Conservation (phyloP, 163 green algal species). For the Volvox carteri region DNA sequence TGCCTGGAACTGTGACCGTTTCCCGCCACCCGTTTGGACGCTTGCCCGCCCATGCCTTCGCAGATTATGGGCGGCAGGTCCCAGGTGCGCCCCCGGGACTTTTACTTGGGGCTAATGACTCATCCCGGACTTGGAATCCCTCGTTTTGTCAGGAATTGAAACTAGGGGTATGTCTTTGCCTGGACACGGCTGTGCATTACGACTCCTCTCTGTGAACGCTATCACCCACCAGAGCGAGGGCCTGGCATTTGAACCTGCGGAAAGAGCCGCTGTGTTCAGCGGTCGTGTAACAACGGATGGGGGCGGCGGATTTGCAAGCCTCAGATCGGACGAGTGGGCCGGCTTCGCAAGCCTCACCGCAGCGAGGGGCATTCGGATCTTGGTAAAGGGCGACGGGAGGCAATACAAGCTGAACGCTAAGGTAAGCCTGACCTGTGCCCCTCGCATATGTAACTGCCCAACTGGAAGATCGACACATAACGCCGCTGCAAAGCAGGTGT, state of each 20-base stretch:
- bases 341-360: background rate
- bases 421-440: background rate
- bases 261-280: constrained; percentile 26
- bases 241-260: background rate
- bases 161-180: too few species aligned
- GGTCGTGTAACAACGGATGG: constrained; percentile 31
- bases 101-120: too few species aligned
- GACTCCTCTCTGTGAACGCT: background rate
- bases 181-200: too few species aligned
- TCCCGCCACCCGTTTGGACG: background rate
- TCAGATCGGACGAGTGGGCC: constrained; percentile 40
- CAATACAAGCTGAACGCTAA: constrained; percentile 57
- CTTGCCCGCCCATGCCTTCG: background rate
- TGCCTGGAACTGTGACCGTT: background rate
- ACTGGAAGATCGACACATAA: too few species aligned
- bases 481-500: too few species aligned
- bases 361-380: constrained; percentile 21
- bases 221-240: constrained; percentile 18
- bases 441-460: too few species aligned
- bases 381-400: constrained; percentile 50
- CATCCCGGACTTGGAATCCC: too few species aligned
- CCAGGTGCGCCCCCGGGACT: background rate
- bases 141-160: too few species aligned
- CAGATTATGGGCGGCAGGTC: constrained; percentile 51
- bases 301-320: constrained; percentile 45